phyloP scores from a whole-genome alignment of 495 filamentous ascomycete species.

The Entonaema liquescens region DNA sequence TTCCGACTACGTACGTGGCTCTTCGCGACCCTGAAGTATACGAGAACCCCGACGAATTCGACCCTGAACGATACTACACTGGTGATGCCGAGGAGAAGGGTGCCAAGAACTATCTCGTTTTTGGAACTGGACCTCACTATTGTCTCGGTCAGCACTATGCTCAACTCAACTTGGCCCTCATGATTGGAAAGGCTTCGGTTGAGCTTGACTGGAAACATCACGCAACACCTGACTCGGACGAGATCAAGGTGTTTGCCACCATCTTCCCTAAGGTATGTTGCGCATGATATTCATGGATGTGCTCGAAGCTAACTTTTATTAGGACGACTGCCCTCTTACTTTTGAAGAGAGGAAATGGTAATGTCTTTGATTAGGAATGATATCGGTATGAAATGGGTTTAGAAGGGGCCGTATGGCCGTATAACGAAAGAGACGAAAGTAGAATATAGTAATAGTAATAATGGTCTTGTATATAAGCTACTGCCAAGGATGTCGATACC shows the following conservation, averaged over 20 bases:
- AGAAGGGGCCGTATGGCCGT: background rate
- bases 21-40: constrained; percentile 95
- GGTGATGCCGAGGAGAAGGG: constrained; percentile 88
- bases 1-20: constrained; percentile 88
- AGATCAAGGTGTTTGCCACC: constrained; percentile 98
- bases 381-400: constrained; percentile 1
- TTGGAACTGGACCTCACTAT: constrained; percentile 96
- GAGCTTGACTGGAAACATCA: constrained; percentile 91
- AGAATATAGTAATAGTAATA: constrained; percentile 45
- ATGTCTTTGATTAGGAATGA: background rate
- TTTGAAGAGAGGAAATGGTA: constrained; percentile 62
- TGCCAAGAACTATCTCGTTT: constrained; percentile 96
- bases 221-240: constrained; percentile 79
- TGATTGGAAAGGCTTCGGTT: constrained; percentile 95
- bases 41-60: constrained; percentile 84
- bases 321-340: constrained; percentile 74
- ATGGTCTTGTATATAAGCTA: constrained; percentile 45
- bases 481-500: constrained; percentile 19
- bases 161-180: constrained; percentile 84
- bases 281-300: constrained; percentile 17
- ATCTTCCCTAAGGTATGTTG: constrained; percentile 92
- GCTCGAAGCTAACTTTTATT: constrained; percentile 39
- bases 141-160: constrained; percentile 96
- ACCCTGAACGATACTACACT: constrained; percentile 91
- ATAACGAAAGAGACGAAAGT: constrained; percentile 30